Evolutionary conservation across 1,284 basidiomycete genomes (phyloP), one percentile per base, ranked within the genome.

Genomic region (Waitea zeae): DNA sequence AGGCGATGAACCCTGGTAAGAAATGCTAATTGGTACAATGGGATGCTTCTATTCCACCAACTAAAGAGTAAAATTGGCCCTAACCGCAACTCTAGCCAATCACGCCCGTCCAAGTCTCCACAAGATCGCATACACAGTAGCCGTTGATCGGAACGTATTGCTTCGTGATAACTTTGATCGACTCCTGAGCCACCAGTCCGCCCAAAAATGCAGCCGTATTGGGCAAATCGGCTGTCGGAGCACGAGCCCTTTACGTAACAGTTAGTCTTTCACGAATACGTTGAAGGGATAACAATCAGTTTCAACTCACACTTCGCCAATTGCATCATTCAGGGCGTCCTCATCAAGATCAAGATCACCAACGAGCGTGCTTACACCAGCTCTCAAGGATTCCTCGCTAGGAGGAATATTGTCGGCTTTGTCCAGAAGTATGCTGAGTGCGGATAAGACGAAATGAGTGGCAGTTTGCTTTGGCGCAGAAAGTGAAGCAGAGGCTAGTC

Each of bases 161-260:
- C 49, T 77, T 78, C 40, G 93, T 97, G 46, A 96, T 80, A 54
- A 97, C 67, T 66, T 99, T 98, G 68, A 98, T 97, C 5, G 78
- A 76, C 55, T 98, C 95, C 47, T 98, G 95, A n/a, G 89, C 89
- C 17, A 92, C 82, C 13, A 98, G 55, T 1, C 93, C 95, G 12
- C 95, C 95, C 2, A 97, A 58, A 48, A 98, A 75, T 0, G 90
- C 90, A 0, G 95, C 86, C 0, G 81, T 92, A 42, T 89, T 92
- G 0, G 93, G 90, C 1, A 97, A 57, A 44, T 93, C 87, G 1
- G 84, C 75, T 2, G 73, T 79, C 2, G 86, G 88, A 1, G 88
- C 70, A 12, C 92, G 77, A 3, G 64, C 73, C 36, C 82, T 86
- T n/a, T n/a, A n/a, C n/a, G n/a, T n/a, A 44, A 3, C 15, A 32